A percentile compares a stretch with the other conserved stretches of the same genome.
Evolutionary conservation across 352 stramenopile species (phyloP).

Genomic region (Globisporangium heterothallicum): DNA sequence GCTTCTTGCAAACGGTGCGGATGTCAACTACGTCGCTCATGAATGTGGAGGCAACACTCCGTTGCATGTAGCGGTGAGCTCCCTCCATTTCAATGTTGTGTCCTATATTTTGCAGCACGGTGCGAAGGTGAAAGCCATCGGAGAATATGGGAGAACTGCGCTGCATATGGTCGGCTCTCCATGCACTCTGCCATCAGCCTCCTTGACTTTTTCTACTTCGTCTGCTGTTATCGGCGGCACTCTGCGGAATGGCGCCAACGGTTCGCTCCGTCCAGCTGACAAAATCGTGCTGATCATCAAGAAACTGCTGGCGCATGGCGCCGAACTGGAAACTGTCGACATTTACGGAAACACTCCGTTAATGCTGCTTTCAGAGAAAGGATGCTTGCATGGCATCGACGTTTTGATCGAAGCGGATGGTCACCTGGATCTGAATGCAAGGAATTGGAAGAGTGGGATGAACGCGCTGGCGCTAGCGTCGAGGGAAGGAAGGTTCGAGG

Average conservation of each 20-base stretch:
- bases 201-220: constrained; percentile 19
- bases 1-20: constrained; percentile 78
- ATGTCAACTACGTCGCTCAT: constrained; percentile 85
- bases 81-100: constrained; percentile 80
- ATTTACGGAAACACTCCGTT: constrained; percentile 81
- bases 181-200: constrained; percentile 49
- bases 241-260: constrained; percentile 14
- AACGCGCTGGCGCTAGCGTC: constrained; percentile 68
- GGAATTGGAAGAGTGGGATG: constrained; percentile 81
- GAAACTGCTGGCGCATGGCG: constrained; percentile 74
- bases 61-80: constrained; percentile 74
- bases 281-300: constrained; percentile 77
- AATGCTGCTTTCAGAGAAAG: constrained; percentile 73
- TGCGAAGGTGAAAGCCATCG: constrained; percentile 69
- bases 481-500: constrained; percentile 51
- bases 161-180: constrained; percentile 77
- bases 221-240: constrained; percentile 16
- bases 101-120: constrained; percentile 85
- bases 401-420: constrained; percentile 63
- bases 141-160: constrained; percentile 59
- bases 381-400: constrained; percentile 67
- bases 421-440: constrained; percentile 64
- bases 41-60: constrained; percentile 77
- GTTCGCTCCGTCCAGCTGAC: constrained; percentile 36
- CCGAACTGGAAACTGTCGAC: constrained; percentile 55